phyloP scores from a whole-genome alignment of 148 eudicot genomes.

The Bassia scoparia region DNA sequence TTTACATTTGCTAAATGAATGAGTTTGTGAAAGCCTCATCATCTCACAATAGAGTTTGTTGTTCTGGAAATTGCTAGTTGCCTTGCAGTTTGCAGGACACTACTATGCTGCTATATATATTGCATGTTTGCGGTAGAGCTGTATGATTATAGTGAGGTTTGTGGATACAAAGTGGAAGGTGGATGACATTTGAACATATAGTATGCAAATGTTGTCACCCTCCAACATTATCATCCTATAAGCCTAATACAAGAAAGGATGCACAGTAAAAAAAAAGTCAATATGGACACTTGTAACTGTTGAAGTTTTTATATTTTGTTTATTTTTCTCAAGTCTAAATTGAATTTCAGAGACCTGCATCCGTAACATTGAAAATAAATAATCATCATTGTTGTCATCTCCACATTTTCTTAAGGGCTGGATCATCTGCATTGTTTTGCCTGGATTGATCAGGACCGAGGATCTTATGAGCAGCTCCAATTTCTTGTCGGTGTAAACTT shows the following conservation, averaged over 20 bases:
- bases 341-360: neutral
- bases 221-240: neutral
- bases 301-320: neutral
- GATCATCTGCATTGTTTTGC: neutral
- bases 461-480: neutral
- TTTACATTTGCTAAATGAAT: neutral
- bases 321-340: neutral
- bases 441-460: neutral
- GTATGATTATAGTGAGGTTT: neutral
- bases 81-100: neutral
- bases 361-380: conserved; percentile 10
- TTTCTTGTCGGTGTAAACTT: neutral
- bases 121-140: neutral
- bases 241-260: neutral
- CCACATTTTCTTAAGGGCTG: neutral
- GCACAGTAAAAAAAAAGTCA: neutral
- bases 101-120: conserved; percentile 2
- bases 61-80: neutral
- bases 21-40: neutral
- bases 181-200: neutral
- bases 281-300: neutral
- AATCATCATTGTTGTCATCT: conserved; percentile 3
- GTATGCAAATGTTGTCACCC: neutral
- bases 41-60: neutral
- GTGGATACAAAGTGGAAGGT: neutral